Evolutionary conservation across 176 grass and related monocot genomes (phyloP), one percentile per base, ranked within the genome.

Genomic region (Hordeum vulgare): DNA sequence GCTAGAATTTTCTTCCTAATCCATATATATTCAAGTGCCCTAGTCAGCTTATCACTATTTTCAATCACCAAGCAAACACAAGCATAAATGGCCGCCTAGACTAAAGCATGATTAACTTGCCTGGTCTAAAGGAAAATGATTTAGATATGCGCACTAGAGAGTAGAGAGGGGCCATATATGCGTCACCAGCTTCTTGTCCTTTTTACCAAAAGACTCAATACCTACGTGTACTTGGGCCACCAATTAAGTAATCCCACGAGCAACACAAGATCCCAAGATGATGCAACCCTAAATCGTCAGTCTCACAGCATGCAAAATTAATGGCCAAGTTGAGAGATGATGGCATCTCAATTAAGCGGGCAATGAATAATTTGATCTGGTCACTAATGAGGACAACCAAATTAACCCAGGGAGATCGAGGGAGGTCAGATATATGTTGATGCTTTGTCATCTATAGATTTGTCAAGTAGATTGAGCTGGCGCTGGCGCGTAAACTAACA

Each of bases 191-290:
- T 63, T 29, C 69, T 62, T 90, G 85, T 87, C 85, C 53, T 87
- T 90, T 90, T 84, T 83, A 90, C 87, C 79, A 80, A 87, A 90
- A 84, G 89, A 90, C 85, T 54, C 53, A 83, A 83, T 80, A 83
- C 80, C 80, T 84, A 84, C 75, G 75, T 87, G 89, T 90, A 90
- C 89, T 90, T 87, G 54, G 64, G 68, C 7, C 61, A 61, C 68
- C 68, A 84, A 80, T 91, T 88, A 88, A 85, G 58, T 85, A 91
- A 74, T 84, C 72, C 77, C 75, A 78, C 44, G 74, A 74, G 78
- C 82, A 91, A 91, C 86, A 88, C 82, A 79, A 64, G 90, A 91
- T 88, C 86, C 90, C 78, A 91, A 88, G 90, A 88, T 85, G 90
- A 91, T 81, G 82, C 82, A 88, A 88, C 78, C 90, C 77, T 61